Base-by-base conservation (phyloP, 805 yeast species). In the Peterozyma toletana region DNA sequence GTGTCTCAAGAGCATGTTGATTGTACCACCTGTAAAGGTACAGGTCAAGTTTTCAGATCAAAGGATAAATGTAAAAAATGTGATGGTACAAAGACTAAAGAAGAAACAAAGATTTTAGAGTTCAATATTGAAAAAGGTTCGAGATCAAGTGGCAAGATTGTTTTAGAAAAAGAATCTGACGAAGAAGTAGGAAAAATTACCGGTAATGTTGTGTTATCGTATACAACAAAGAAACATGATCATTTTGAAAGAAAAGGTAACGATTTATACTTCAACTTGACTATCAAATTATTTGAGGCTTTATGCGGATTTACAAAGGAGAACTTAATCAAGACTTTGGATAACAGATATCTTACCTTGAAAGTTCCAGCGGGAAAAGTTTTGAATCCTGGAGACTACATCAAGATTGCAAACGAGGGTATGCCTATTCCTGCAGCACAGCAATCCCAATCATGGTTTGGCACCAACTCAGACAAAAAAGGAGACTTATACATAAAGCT, bases 21-120 rank as follows among this genome's bases (percentile, higher is more conserved):
- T 11, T 91, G 98, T 63, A 64, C 69, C 3, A 63, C 69, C 9
- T 91, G 98, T 68, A 64, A 70, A 29, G 96, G 95, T 11, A 63
- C 67, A 16, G 96, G 97, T 3, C 63, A 70, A 40, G 65, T 72
- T 6, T 74, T 67, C 53, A 67, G 78, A 41, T 59, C 74, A 27
- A 86, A 83, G 57, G 95, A 88, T 57, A 69, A 70, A 48, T 91
- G 99, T 68, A 83, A 79, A 52, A 71, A 70, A 47, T 91, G 99
- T 65, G 59, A 63, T 16, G 96, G 96, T 2, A 62, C 63, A 6
- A 76, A 82, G 21, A 65, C 76, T 2, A 64, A 68, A 2, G 82
- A 80, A 47, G 86, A 86, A 53, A 73, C 80, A 17, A 83, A 84
- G 54, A 74, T 83, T 9, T 61, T 90, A 46, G 95, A 87, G 54